phyloP scores from a whole-genome alignment of 225 moss, liverwort and hornwort genomes.

The Bryoerythrophyllum caledonicum region DNA sequence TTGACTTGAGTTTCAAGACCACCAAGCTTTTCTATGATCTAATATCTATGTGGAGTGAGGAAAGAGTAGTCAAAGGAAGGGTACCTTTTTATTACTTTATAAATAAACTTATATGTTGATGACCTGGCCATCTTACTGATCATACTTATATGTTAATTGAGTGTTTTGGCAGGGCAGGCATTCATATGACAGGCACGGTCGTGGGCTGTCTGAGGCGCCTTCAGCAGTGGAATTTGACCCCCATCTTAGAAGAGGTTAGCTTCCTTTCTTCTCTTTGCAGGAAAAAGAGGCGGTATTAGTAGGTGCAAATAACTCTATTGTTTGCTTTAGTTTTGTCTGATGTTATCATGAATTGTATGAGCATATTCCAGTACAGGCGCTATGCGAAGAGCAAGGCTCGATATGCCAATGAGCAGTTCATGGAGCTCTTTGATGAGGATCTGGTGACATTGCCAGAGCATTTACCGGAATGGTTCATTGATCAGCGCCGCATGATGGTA shows the following conservation, averaged over 20 bases:
- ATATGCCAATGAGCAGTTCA: constrained; percentile 98
- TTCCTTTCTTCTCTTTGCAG: constrained; percentile 12
- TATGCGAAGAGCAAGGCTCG: constrained; percentile 96
- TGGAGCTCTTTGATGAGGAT: constrained; percentile 98
- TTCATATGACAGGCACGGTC: constrained; percentile 93
- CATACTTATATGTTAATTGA: constrained; percentile 15
- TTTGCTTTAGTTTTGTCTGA: background rate
- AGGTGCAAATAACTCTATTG: background rate
- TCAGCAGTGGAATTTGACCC: constrained; percentile 95
- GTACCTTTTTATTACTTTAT: no score
- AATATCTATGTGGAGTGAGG: no score
- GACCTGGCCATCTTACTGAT: constrained; percentile 19
- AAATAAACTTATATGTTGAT: background rate
- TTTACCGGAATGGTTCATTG: constrained; percentile 92
- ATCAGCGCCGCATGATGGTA: constrained; percentile 99
- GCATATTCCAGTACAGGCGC: constrained; percentile 77
- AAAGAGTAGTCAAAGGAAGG: no score
- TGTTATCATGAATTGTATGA: constrained; percentile 1
- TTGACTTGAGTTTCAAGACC: no score
- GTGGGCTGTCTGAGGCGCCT: constrained; percentile 93
- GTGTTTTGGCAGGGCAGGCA: constrained; percentile 68
- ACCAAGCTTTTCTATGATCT: no score
- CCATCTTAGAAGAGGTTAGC: constrained; percentile 89
- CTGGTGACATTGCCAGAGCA: constrained; percentile 84
- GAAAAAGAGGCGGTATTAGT: no score